phyloP scores from a whole-genome alignment of 306 rosid species.

The Malus sieversii region DNA sequence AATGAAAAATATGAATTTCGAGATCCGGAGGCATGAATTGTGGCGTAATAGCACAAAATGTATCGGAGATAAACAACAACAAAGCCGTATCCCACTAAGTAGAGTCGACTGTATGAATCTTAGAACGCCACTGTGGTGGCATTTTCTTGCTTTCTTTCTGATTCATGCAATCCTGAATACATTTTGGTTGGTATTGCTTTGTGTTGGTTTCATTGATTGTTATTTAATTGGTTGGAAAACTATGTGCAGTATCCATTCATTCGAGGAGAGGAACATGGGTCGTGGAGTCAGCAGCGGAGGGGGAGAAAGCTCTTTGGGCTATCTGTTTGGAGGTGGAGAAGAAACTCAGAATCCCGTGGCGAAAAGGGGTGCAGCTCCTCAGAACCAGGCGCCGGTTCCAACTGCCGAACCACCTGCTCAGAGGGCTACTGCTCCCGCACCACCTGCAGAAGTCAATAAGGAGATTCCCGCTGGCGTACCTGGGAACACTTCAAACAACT shows the following conservation, averaged over 20 bases:
- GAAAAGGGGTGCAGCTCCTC: not conserved
- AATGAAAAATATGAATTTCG: not conserved
- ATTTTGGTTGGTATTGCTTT: not conserved
- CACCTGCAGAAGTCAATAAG: not conserved
- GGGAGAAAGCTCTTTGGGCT: constrained; percentile 14
- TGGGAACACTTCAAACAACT: constrained; percentile 18
- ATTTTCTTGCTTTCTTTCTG: not conserved
- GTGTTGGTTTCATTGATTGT: not conserved
- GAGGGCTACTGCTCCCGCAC: not conserved
- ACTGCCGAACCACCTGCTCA: not conserved
- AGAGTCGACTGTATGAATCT: no score
- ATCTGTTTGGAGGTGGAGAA: constrained; percentile 17
- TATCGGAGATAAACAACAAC: no score
- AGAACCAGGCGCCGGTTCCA: not conserved
- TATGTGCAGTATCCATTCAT: not conserved
- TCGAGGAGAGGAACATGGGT: not conserved
- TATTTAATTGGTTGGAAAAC: not conserved
- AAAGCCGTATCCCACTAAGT: no score
- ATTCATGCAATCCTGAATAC: not conserved
- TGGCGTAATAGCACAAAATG: not conserved
- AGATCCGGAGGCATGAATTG: not conserved
- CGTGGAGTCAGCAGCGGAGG: constrained; percentile 17
- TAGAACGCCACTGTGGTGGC: not conserved
- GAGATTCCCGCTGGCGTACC: constrained; percentile 22
- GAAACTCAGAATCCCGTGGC: not conserved